These are phyloP conservation scores for Thelonectria blattea DNA, from an alignment of 2,329 filamentous ascomycete species.

Conservation along the genomic window DNA sequence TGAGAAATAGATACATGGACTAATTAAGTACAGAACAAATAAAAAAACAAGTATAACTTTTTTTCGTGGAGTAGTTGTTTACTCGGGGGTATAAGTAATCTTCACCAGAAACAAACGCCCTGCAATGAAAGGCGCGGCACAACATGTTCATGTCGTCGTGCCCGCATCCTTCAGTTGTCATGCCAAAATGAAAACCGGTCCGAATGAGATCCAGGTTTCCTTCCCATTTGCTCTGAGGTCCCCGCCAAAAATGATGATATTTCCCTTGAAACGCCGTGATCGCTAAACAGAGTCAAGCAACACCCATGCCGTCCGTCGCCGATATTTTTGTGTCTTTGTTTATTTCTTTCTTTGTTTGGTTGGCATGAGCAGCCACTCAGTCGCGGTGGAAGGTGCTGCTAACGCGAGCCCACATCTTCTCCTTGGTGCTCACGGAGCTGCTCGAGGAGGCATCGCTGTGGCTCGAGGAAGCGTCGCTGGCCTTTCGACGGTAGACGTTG, in stretches of 20 bases:
- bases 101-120: constrained; percentile 56
- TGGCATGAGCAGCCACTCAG: constrained; percentile 13
- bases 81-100: constrained; percentile 49
- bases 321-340: constrained; percentile 1
- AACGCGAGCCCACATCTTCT: constrained; percentile 44
- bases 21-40: constrained; percentile 11
- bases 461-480: constrained; percentile 41
- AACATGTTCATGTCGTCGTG: constrained; percentile 31
- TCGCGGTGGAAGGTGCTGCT: constrained; percentile 43
- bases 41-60: constrained; percentile 1
- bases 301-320: constrained; percentile 1
- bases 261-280: constrained; percentile 37
- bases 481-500: constrained; percentile 62
- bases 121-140: constrained; percentile 20
- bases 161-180: constrained; percentile 10
- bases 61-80: constrained; percentile 22
- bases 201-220: constrained; percentile 22
- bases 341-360: not conserved
- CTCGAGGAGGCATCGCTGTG: constrained; percentile 46
- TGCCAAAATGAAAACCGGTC: constrained; percentile 22
- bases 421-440: constrained; percentile 44
- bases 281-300: constrained; percentile 16
- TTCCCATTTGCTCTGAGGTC: constrained; percentile 43
- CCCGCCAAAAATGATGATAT: constrained; percentile 22
- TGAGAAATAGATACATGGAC: not conserved